A percentile compares a stretch with the other conserved stretches of the same genome.
phyloP scores from a whole-genome alignment of 352 stramenopile genomes.

The Phytophthora vignae region DNA sequence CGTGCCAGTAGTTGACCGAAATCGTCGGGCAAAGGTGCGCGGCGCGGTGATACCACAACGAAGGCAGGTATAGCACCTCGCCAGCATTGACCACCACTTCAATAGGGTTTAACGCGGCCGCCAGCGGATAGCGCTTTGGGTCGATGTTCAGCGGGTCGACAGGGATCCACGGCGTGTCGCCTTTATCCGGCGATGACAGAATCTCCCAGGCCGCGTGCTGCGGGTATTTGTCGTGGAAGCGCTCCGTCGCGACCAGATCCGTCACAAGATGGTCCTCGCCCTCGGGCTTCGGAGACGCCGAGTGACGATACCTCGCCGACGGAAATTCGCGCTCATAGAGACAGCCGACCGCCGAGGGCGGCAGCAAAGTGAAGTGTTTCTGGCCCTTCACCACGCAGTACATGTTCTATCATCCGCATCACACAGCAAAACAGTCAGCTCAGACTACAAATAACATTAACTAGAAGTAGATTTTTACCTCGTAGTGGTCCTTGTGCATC shows the following conservation, averaged over 20 bases:
- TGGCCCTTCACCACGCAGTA: constrained; percentile 96
- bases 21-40: constrained; percentile 80
- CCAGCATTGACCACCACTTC: constrained; percentile 74
- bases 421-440: not conserved
- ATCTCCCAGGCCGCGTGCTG: constrained; percentile 58
- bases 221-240: constrained; percentile 66
- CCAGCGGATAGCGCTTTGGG: constrained; percentile 58
- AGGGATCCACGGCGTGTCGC: constrained; percentile 81
- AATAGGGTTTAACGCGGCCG: constrained; percentile 57
- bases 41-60: constrained; percentile 88
- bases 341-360: constrained; percentile 90
- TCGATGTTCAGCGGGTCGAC: constrained; percentile 82
- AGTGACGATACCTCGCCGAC: constrained; percentile 69
- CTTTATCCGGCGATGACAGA: constrained; percentile 53
- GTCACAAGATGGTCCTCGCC: constrained; percentile 25
- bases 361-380: constrained; percentile 95
- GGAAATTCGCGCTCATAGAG: constrained; percentile 87
- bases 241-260: constrained; percentile 42
- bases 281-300: constrained; percentile 10
- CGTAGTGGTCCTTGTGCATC: constrained; percentile 99
- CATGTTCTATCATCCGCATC: constrained; percentile 87
- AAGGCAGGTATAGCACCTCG: constrained; percentile 80
- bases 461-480: constrained; percentile 53
- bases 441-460: not conserved
- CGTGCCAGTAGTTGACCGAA: constrained; percentile 91